Base-by-base conservation (phyloP, 768 basidiomycete species). In the Hebeloma cylindrosporum region DNA sequence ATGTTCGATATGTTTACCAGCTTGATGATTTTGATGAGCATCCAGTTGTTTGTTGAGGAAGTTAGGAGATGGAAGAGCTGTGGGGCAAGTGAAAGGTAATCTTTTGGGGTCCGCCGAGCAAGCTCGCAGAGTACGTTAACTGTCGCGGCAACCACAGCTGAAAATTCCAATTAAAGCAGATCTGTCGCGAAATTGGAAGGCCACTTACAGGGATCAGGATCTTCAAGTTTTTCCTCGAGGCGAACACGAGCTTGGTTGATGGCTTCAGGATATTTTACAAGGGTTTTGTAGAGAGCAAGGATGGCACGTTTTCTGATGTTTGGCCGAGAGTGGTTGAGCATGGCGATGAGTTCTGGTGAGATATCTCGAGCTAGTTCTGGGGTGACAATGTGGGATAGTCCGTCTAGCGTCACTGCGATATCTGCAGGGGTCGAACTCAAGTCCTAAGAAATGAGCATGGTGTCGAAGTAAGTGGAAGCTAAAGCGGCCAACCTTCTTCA, bases 21-120 rank as follows among this genome's bases (percentile, higher is more conserved):
- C 68, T 99, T 99, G 62, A 98, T 84, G 42, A 98, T 86, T 68
- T 99, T 99, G 65, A 99, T 99, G 47, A 99, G 77, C 91, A 98
- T 95, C 96, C 96, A 99, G 57, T 99, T 99, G 64, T 99, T 98
- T 7, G 89, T 87, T 8, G 93, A 93, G 2, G 85, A 92, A 0
- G 92, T 96, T 47, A 99, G 70, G 8, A 98, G 76, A 57, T 89
- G 91, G 64, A 98, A 99, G 42, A 98, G 65, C 55, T 89, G 88
- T 7, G 96, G 96, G 2, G 95, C 96, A 29, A 99, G 67, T 3
- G 83, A 73, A 6, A 99, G 74, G 60, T 92, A 93, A 48, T 88
- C 87, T 47, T 71, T 68, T 6, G 94, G 92, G 50, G 84, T 83
- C 33, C 78, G 73, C 45, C 90, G 79, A 9, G 90, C 87, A 27